Evolutionary conservation across 78 protist species (phyloP), one percentile per base, ranked within the genome.

Genomic region (Mantamonas sphyraenae): DNA sequence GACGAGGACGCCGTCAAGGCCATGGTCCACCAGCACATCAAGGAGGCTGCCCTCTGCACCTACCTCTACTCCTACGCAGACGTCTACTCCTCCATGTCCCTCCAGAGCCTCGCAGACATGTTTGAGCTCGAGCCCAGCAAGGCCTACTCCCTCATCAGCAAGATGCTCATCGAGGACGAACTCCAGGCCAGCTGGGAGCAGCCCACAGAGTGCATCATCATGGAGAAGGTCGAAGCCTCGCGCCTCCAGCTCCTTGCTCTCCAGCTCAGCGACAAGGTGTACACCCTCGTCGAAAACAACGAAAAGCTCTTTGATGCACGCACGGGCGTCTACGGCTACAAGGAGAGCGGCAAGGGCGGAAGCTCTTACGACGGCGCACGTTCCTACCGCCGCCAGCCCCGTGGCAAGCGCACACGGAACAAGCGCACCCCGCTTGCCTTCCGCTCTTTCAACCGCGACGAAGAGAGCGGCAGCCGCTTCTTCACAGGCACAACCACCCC

Each of bases 131-230:
- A 47, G 16, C 28, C 53, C 12, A 47, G 16, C 16, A 12, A 47
- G 28, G 16, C 16, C 53, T 16, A 47, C 53, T 19, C 28, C 53
- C 12, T 47, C 12, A 47, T 47, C 16, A 19, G 28, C 53, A 84
- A 85, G 84, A 87, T 91, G 93, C 81, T 91, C 74, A 69, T 78
- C 80, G 57, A 28, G 40, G 79, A 72, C 64, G 88, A 85, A 58
- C 68, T 91, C 30, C 69, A 70, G 42, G 96, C 89, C 19, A 47
- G 69, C 14, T 68, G 71, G 82, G 93, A 91, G 76, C 90, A 84
- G 73, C 81, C 88, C 26, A 80, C 89, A 3, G 76, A 47, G 63
- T 33, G 80, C 55, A 58, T 91, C 50, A 70, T 86, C 39, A 60
- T 86, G 79, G 85, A 90, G 65, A 86, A 77, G 37, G 74, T 72